These are phyloP conservation scores for Eutrema japonicum DNA, from an alignment of 345 rosid genomes.

Conservation along the genomic window DNA sequence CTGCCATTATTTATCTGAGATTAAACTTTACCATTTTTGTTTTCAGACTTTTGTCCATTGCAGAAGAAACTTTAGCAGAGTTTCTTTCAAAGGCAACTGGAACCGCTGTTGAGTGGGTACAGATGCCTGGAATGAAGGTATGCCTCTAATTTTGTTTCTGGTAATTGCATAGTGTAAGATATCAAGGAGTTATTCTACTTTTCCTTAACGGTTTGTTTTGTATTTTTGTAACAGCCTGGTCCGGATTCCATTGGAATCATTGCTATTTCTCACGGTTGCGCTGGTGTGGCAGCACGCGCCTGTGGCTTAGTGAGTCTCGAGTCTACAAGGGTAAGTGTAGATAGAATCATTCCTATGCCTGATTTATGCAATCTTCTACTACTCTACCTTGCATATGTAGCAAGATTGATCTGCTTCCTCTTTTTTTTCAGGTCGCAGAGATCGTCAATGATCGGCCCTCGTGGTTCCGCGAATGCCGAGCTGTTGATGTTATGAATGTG, in stretches of 20 bases:
- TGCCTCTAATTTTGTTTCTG: constrained; percentile 2
- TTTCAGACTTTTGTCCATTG: constrained; percentile 97
- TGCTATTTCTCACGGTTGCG: constrained; percentile 99
- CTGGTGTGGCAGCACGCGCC: constrained; percentile 99
- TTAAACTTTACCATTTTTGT: background rate
- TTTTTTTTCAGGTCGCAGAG: constrained; percentile 80
- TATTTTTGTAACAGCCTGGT: constrained; percentile 80
- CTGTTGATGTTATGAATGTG: constrained; percentile 95
- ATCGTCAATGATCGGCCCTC: constrained; percentile 99
- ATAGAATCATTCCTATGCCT: constrained; percentile 6
- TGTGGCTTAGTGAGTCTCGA: constrained; percentile 99
- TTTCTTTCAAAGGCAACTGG: constrained; percentile 99
- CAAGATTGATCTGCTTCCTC: background rate
- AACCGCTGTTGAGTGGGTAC: constrained; percentile 99
- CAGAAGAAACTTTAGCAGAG: constrained; percentile 99
- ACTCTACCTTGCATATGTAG: background rate
- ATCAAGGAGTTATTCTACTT: background rate
- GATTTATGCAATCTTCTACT: background rate
- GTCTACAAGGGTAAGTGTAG: constrained; percentile 89
- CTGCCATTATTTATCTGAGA: constrained; percentile 27
- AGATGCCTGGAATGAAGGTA: constrained; percentile 99
- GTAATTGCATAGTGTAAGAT: background rate
- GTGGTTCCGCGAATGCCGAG: constrained; percentile 99
- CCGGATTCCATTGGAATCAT: constrained; percentile 99
- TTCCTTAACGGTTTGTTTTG: background rate